Evolutionary conservation across 2,329 filamentous ascomycete species (phyloP).

Genomic region (Sarocladium kiliense): DNA sequence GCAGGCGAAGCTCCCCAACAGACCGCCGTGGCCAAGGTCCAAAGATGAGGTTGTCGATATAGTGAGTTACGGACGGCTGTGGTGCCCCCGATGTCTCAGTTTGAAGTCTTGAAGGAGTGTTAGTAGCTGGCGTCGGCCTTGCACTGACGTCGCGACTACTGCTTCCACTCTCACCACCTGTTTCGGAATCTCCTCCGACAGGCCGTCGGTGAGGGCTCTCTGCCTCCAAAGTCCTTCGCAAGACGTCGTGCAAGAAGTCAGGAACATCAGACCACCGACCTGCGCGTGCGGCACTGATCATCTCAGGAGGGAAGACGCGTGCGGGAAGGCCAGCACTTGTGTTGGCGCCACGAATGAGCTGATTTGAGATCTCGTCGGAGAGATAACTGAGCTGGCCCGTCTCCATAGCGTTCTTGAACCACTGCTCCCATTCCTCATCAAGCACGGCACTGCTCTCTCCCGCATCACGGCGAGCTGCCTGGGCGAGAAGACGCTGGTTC

Average conservation of each 20-base stretch:
- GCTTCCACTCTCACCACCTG: not conserved
- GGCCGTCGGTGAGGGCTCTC: constrained; percentile 20
- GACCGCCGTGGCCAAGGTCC: constrained; percentile 2
- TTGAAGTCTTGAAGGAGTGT: not conserved
- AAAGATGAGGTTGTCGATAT: constrained; percentile 4
- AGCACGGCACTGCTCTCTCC: constrained; percentile 54
- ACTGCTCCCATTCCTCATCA: constrained; percentile 71
- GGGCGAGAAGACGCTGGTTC: constrained; percentile 60
- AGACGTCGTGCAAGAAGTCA: constrained; percentile 46
- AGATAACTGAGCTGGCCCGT: constrained; percentile 49
- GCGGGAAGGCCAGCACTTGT: constrained; percentile 17
- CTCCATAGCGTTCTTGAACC: constrained; percentile 66
- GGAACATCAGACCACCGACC: constrained; percentile 56
- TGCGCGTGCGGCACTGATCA: constrained; percentile 49
- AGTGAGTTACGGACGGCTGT: constrained; percentile 1
- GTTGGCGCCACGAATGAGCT: not conserved
- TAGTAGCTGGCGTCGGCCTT: not conserved
- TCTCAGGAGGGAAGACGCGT: constrained; percentile 42
- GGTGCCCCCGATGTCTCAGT: not conserved
- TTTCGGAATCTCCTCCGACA: not conserved
- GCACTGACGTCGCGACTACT: not conserved
- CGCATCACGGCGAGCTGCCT: constrained; percentile 57
- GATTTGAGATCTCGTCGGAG: constrained; percentile 16
- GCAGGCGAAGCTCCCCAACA: not conserved
- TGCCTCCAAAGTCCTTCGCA: constrained; percentile 41